Conservation (phyloP, 768 basidiomycete species). For the Trametes cingulata region DNA sequence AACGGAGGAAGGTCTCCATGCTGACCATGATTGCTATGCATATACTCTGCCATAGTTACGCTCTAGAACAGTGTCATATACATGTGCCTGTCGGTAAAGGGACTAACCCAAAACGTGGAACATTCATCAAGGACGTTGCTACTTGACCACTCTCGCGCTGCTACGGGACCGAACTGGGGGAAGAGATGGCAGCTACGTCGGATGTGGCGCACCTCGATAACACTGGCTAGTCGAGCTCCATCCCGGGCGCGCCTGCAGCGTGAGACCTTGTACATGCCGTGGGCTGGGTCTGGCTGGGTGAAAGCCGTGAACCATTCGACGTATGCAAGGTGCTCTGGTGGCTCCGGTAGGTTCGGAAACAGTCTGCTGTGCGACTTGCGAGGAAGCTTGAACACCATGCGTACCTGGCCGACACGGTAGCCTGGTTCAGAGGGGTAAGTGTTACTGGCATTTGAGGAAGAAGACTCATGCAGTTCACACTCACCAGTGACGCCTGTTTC, state of each 20-base stretch:
- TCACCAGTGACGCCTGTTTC: neutral
- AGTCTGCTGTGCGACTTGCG: neutral
- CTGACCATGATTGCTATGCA: too few relatives aligned
- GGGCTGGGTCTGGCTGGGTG: constrained; percentile 23
- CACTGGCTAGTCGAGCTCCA: neutral
- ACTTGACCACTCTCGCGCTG: constrained; percentile 5
- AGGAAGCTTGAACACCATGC: constrained; percentile 31
- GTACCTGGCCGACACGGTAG: constrained; percentile 31
- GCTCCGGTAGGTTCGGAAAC: constrained; percentile 1
- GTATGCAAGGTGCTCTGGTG: constrained; percentile 30
- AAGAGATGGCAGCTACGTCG: constrained; percentile 3
- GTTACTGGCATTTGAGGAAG: too few relatives aligned
- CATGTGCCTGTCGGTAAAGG: constrained; percentile 5
- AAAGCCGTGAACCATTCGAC: constrained; percentile 35
- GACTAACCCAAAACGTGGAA: constrained; percentile 1
- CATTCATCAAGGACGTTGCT: constrained; percentile 2
- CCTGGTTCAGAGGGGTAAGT: constrained; percentile 25
- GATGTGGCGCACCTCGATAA: neutral
- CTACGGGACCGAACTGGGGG: neutral
- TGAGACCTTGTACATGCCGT: constrained; percentile 31
- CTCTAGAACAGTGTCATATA: neutral
- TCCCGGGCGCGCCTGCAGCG: neutral
- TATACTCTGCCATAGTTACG: too few relatives aligned
- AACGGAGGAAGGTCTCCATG: too few relatives aligned
- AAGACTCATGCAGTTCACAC: too few relatives aligned